phyloP scores from a whole-genome alignment of 2,329 filamentous ascomycete genomes.

The Didymella arachidicola region DNA sequence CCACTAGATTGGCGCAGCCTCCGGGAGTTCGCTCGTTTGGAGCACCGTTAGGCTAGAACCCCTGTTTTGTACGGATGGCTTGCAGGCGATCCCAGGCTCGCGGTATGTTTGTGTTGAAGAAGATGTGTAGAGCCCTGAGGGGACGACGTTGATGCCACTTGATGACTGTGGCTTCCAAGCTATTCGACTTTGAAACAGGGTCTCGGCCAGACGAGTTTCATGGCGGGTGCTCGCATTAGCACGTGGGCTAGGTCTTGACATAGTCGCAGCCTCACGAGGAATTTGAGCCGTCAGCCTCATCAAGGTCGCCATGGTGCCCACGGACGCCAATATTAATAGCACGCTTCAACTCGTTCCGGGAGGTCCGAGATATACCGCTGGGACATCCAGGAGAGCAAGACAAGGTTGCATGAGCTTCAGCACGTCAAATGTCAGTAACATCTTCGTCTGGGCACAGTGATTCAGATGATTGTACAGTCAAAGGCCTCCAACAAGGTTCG shows the following conservation, averaged over 20 bases:
- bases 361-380: not conserved
- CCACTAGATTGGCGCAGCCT: conserved; percentile 30
- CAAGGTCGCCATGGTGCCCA: not conserved
- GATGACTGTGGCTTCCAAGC: not conserved
- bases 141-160: not conserved
- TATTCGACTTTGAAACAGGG: not conserved
- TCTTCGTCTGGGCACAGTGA: not conserved
- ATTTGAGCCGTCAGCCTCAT: not conserved
- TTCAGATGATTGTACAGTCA: not conserved
- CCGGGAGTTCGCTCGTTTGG: conserved; percentile 18
- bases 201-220: not conserved
- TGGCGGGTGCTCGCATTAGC: conserved; percentile 8
- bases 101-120: not conserved
- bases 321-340: conserved; percentile 2
- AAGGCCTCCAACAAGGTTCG: not conserved
- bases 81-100: conserved; percentile 5
- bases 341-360: not conserved
- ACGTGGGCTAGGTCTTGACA: not conserved
- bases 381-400: conserved; percentile 1
- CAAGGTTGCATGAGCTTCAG: not conserved
- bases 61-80: conserved; percentile 6
- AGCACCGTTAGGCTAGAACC: conserved; percentile 16
- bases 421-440: not conserved
- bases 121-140: not conserved
- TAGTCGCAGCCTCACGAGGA: conserved; percentile 1